Conservation (phyloP, 2,329 filamentous ascomycete genomes). For the Sporothrix brasiliensis region DNA sequence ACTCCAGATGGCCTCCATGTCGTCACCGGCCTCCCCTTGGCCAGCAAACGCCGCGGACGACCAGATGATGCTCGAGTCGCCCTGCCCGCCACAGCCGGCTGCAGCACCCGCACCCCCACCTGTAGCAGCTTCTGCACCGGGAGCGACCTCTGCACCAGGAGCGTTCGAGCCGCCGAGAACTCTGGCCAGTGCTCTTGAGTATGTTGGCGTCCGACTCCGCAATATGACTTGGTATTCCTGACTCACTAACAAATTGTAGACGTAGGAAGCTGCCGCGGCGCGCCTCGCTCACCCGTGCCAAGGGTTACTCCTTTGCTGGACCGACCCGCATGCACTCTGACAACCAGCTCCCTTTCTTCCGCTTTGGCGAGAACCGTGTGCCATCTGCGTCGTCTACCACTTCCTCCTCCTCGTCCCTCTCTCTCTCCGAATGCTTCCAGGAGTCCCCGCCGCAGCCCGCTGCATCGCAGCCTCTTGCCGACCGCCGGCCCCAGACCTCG, state of each 20-base stretch:
- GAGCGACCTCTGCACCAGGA: not conserved
- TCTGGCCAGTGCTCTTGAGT: conserved; percentile 19
- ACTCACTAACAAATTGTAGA: conserved; percentile 45
- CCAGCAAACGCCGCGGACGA: conserved; percentile 44
- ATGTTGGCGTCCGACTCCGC: not conserved
- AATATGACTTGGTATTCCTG: conserved; percentile 6
- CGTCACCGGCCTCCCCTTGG: conserved; percentile 71
- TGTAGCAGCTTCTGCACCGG: not conserved
- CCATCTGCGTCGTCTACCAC: conserved; percentile 33
- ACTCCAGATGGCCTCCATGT: conserved; percentile 52
- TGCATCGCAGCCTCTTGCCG: conserved; percentile 39
- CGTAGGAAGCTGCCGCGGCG: conserved; percentile 71
- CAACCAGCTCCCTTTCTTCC: conserved; percentile 70
- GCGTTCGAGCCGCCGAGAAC: conserved; percentile 23
- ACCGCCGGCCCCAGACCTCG: conserved; percentile 63
- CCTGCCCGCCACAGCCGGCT: conserved; percentile 39
- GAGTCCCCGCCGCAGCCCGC: conserved; percentile 69
- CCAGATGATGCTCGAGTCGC: conserved; percentile 59
- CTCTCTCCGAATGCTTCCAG: conserved; percentile 77
- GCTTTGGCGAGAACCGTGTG: conserved; percentile 60
- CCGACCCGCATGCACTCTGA: conserved; percentile 65
- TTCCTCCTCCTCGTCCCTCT: conserved; percentile 62
- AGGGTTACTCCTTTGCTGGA: conserved; percentile 71
- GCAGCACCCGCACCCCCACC: not conserved
- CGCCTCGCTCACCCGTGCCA: conserved; percentile 73